Evolutionary conservation across 352 stramenopile species (phyloP), one percentile per base, ranked within the genome.

Genomic region (Globisporangium echinulatum): DNA sequence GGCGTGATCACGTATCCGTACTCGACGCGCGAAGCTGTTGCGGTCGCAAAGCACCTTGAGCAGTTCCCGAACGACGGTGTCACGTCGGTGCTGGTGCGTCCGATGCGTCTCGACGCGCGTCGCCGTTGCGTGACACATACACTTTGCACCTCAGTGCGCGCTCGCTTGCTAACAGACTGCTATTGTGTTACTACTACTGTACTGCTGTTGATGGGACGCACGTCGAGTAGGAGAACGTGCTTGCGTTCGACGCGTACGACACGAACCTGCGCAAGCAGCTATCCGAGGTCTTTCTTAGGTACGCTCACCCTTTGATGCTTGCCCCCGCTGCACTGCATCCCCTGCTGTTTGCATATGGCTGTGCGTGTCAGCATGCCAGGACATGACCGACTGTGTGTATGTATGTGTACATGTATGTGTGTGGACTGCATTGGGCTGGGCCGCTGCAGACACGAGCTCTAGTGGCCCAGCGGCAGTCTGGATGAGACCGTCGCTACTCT

Each of bases 1-100:
- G 94, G 95, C 17, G 72, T 79, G 42, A 84, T 99, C 46, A 82
- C 84, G 40, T 98, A 99, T 63, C 96, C 96, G 43, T 99, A 97
- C 72, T 97, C 87, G 15, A 92, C 89, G 9, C 77, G 96, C 40
- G 96, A 99, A 68, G 87, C 90, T 9, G 92, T 98, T n/a, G 85
- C 85, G 3, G 87, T 98, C 3, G 90, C 94, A 8, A 96, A 96
- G 62, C 96, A 99, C 68, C 62, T 98, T 33, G 79, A 98, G 42
- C 64, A 77, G 49, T 99, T 97, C 61, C 93, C 93, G 2, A 69
- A 82, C 15, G 96, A 99, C 68, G 89, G 87, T 11, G 74, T 98
- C 17, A 84, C 78, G 6, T 77, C 72, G 4, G 90, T 91, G 9
- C 53, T 90, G 61, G 80, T 50, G 25, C 46, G 46, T 50, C 1